Base-by-base conservation (phyloP, 2,329 filamentous ascomycete genomes). In the Pyricularia sp. region DNA sequence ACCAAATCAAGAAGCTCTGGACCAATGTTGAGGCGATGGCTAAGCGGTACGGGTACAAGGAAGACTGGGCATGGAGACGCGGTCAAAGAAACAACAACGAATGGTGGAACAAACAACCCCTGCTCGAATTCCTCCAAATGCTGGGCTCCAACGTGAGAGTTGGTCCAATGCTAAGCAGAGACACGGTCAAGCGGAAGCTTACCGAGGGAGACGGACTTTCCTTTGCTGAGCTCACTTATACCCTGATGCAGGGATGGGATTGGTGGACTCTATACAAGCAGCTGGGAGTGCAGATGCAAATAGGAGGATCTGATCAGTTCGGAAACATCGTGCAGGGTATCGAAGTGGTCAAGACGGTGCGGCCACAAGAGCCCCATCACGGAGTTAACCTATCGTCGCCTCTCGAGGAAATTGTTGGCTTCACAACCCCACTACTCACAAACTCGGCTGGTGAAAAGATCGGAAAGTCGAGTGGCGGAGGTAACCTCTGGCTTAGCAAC, bases 271-370 rank as follows among this genome's bases (percentile, higher is more conserved):
- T 98, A 81, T 96, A 92, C 79, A 78, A 74, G 71, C 84, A 86
- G 65, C 83, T 84, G 28, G 85, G 85, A 65, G 84, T 93, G 11
- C 90, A 94, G 76, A 86, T 98, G 77, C 93, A 99, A 79, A 92
- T 99, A 68, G 95, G 95, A 69, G 95, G 95, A 58, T 93, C 93
- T 7, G 95, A 99, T 77, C 95, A 99, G 80, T 98, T 90, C 77
- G 95, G 95, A 71, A 99, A 99, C 79, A 98, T 99, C 72, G 86
- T 96, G 31, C 89, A 94, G 14, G 95, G 95, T 66, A 90, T 95
- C 75, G 92, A 97, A 70, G 87, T 91, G 2, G 86, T 98, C 74
- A 94, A 94, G 78, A 84, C 89, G 68, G 88, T 94, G 63, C 86
- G 90, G 68, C 84, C 85, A 61, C 58, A 61, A 14, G 10, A 61